phyloP scores from a whole-genome alignment of 306 rosid species.

The Clitoria ternatea region DNA sequence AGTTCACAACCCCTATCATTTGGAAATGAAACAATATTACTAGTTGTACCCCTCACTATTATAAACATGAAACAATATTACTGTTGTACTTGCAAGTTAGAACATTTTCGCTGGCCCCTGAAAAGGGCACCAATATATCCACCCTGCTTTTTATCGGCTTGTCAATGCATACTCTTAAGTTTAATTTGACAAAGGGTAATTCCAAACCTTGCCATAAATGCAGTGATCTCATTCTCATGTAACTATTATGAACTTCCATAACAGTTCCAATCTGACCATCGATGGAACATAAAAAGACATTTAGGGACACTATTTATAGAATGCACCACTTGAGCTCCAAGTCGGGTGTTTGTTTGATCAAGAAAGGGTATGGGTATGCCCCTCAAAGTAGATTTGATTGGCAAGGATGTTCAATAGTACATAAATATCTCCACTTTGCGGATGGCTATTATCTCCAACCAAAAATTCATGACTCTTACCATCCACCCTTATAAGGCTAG shows the following conservation, averaged over 20 bases:
- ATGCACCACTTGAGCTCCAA: not conserved
- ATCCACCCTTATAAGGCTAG: slow-evolving; percentile 63
- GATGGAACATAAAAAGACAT: not conserved
- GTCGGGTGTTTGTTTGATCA: slow-evolving; percentile 22
- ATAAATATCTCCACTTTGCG: slow-evolving; percentile 49
- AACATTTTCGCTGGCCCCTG: not conserved
- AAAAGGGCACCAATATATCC: not conserved
- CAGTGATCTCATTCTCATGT: not conserved
- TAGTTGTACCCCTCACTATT: not conserved
- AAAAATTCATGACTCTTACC: slow-evolving; percentile 59
- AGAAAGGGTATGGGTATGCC: slow-evolving; percentile 25
- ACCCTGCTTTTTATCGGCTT: not conserved
- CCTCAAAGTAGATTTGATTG: slow-evolving; percentile 45
- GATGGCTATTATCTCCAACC: slow-evolving; percentile 60
- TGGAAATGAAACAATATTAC: too few relatives aligned
- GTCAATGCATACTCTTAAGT: slow-evolving; percentile 1
- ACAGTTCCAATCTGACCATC: not conserved
- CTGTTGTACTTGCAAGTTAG: not conserved
- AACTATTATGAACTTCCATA: not conserved
- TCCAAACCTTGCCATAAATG: not conserved
- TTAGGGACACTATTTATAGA: not conserved
- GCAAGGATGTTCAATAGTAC: slow-evolving; percentile 43
- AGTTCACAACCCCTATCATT: too few relatives aligned
- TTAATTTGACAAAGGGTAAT: not conserved
- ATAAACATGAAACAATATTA: not conserved